These are phyloP conservation scores for Hydnomerulius pinastri DNA, from an alignment of 768 basidiomycete species.

Conservation along the genomic window DNA sequence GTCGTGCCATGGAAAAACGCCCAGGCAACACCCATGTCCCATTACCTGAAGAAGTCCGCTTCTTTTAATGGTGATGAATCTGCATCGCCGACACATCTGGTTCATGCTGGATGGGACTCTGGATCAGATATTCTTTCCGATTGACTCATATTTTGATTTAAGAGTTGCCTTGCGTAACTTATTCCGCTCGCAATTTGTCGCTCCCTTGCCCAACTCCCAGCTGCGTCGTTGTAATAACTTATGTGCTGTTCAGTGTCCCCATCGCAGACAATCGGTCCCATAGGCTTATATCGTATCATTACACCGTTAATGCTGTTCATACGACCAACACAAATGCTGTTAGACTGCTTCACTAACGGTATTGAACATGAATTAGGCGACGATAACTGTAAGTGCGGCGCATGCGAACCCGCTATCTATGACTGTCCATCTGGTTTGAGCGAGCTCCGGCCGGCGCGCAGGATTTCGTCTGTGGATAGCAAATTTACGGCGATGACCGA, in stretches of 20 bases:
- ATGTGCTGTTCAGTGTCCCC: conserved; percentile 20
- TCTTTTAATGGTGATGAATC: conserved; percentile 41
- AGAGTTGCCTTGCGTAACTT: conserved; percentile 23
- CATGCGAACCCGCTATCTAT: conserved; percentile 28
- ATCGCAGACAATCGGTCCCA: conserved; percentile 7
- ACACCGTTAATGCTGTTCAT: conserved; percentile 32
- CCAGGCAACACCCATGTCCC: conserved; percentile 35
- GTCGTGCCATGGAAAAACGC: conserved; percentile 38
- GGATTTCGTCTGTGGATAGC: conserved; percentile 93
- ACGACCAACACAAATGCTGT: conserved; percentile 14
- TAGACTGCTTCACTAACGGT: conserved; percentile 7
- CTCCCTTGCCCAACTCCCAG: conserved; percentile 20
- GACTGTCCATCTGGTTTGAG: conserved; percentile 78
- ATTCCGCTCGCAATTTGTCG: conserved; percentile 19
- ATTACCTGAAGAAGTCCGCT: conserved; percentile 41
- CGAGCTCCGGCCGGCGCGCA: conserved; percentile 86
- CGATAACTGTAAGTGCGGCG: conserved; percentile 22
- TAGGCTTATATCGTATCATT: conserved; percentile 27
- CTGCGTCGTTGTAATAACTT: conserved; percentile 27
- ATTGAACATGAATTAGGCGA: conserved; percentile 15
- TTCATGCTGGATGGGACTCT: conserved; percentile 61
- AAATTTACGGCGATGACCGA: conserved; percentile 95
- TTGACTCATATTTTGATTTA: conserved; percentile 20
- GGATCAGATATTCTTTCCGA: conserved; percentile 43
- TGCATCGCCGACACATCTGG: conserved; percentile 49